Evolutionary conservation across 805 yeast species (phyloP), one percentile per base, ranked within the genome.

Genomic region (Yarrowia keelungensis): DNA sequence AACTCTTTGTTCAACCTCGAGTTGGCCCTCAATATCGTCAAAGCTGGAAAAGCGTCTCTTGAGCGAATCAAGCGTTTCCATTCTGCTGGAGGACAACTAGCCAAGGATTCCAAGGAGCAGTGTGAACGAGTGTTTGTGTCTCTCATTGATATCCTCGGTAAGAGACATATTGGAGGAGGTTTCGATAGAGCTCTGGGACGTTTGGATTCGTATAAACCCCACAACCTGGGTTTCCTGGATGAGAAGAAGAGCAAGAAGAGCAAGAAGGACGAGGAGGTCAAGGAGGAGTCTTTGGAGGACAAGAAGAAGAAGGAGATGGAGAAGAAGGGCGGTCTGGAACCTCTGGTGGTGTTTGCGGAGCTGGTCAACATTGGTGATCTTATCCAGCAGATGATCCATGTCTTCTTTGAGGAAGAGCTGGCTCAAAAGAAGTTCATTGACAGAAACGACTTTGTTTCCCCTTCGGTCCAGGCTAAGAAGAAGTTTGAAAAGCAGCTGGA

Each of bases 331-430:
- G 54, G 19, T 77, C 79, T 2, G 88, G 96, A 90, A 71, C 98
- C 98, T 0, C 81, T 94, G 67, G 89, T 89, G 0, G 86, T 90
- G 54, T 94, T 95, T 73, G 89, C 96, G 16, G 98, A 94, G 75
- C 83, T 95, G 69, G 95, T 95, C 43, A 95, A 93, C 73, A 88
- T 91, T 70, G 98, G 97, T 5, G 99, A 94, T 77, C 81, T 94
- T 69, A 91, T 95, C 26, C 89, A 92, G 74, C 98, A 94, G 76
- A 91, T 94, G 96, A 80, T 93, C 53, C 92, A 90, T 66, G 91
- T 92, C 7, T 95, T 95, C 73, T 94, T 92, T 79, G 89, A 90
- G 73, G 93, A 91, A 76, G 98, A 94, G 76, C 82, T 94, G 72
- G 82, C 81, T 1, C 68, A 73, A 3, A 81, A 84, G 46, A 80